Evolutionary conservation across 495 filamentous ascomycete species (phyloP).

Genomic region (Xylaria longipes): DNA sequence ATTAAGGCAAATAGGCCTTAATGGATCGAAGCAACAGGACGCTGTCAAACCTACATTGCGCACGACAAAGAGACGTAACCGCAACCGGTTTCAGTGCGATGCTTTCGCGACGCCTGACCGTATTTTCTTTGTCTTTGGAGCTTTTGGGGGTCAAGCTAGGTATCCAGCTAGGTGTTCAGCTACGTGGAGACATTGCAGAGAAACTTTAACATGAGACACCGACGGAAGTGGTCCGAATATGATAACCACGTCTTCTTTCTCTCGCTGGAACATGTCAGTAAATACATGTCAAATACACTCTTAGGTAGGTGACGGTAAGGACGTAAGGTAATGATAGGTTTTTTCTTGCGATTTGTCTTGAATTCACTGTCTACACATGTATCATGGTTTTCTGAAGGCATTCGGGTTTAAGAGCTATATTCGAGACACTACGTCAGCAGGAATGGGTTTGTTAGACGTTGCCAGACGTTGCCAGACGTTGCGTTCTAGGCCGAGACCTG

Average conservation of each 20-base stretch:
- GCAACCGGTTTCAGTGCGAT: constrained; percentile 1
- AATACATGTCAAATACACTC: neutral
- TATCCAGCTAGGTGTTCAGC: neutral
- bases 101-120: neutral
- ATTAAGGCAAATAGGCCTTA: neutral
- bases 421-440: neutral
- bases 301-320: neutral
- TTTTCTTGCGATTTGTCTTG: neutral
- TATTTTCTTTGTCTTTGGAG: constrained; percentile 8
- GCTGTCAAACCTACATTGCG: neutral
- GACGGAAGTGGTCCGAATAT: neutral
- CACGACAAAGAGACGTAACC: constrained; percentile 1
- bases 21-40: neutral
- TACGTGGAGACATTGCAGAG: neutral
- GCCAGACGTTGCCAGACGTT: neutral
- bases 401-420: neutral
- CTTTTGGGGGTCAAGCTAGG: neutral
- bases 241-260: neutral
- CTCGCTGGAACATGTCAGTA: neutral
- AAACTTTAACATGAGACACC: neutral
- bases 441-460: neutral
- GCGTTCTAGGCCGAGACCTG: neutral
- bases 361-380: neutral
- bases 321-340: neutral
- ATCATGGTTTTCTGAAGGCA: neutral